Base-by-base conservation (phyloP, 192 early-diverging fungal genomes). In the Obelidium mucronatum region DNA sequence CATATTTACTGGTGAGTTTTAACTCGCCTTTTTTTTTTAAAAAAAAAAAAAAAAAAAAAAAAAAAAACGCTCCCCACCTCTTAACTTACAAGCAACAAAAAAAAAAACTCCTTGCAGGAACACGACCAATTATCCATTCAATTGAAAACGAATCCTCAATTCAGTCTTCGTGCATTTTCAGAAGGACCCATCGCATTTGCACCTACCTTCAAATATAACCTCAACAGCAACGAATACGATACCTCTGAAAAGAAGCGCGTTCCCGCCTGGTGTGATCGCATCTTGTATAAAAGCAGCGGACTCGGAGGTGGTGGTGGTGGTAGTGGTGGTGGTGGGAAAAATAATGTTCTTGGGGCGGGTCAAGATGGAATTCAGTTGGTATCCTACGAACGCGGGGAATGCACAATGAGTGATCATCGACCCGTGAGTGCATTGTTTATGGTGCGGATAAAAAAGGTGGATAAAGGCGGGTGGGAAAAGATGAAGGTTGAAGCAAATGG, bases 161-260 rank as follows among this genome's bases (percentile, higher is more conserved):
- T 95, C 83, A 92, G 91, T 11, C 80, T 99, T 56, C 81, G 90
- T 5, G 79, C 83, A 44, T 98, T 95, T 70, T 71, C 76, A 55
- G 97, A 99, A 83, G 86, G 88, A 15, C 89, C 87, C 34, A 81
- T 97, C 48, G 73, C 66, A 35, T 99, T 99, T 82, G 90, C 85
- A 6, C 98, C 98, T 0, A 99, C 98, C 1, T 99, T 98, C 91
- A 99, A 99, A 82, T 98, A 96, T 78, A 93, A 99, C 74, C 35
- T 78, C 22, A 72, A 78, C 22, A 92, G 91, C 19, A 88, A 94
- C 39, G 80, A 79, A 13, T 99, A 96, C 73, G 98, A 99, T 76
- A 90, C 91, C 3, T 94, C 92, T 48, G 96, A 98, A 53, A 99
- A 99, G 86, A 90, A 92, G 69, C 88, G 98, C 33, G 90, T 91